A percentile compares a stretch with the other conserved stretches of the same genome.
These are phyloP conservation scores for Leptomonas pyrrhocoris DNA, from an alignment of 208 protist genomes.

Conservation along the genomic window DNA sequence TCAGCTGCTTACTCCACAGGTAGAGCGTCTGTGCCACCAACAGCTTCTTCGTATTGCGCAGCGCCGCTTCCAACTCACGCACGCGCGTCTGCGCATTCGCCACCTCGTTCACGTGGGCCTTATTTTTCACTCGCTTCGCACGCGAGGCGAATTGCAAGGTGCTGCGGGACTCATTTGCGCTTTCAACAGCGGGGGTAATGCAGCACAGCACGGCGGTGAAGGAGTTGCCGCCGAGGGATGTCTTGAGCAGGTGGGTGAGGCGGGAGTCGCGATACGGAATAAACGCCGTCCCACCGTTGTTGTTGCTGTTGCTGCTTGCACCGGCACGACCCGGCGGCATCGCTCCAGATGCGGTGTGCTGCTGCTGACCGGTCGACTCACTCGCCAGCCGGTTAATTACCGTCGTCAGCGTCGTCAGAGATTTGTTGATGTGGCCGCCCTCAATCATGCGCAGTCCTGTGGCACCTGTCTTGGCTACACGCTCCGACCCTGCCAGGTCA, in stretches of 20 bases:
- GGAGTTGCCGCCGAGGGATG: conserved; percentile 95
- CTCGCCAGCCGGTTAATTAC: conserved; percentile 74
- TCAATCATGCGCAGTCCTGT: conserved; percentile 94
- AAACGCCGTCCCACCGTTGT: conserved; percentile 34
- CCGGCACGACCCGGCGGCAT: conserved; percentile 12
- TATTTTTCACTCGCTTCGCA: conserved; percentile 71
- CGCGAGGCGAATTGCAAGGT: conserved; percentile 82
- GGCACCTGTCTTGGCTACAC: conserved; percentile 92
- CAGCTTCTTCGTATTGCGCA: conserved; percentile 44
- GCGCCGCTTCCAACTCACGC: conserved; percentile 45
- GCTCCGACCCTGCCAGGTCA: conserved; percentile 92
- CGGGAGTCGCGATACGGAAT: conserved; percentile 94
- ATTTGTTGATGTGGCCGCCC: conserved; percentile 92
- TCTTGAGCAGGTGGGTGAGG: conserved; percentile 94
- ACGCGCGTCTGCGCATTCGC: conserved; percentile 51
- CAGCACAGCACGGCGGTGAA: conserved; percentile 89
- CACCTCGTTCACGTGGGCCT: conserved; percentile 67
- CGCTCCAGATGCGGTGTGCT: conserved; percentile 10
- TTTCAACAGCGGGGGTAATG: conserved; percentile 63
- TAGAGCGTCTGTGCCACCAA: conserved; percentile 71
- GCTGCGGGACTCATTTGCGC: conserved; percentile 76
- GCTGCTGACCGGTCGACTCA: neutral
- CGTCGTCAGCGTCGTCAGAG: conserved; percentile 73
- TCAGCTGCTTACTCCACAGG: conserved; percentile 72
- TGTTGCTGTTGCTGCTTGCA: neutral